Conservation (phyloP, 345 rosid genomes). For the Hypericum androsaemum region DNA sequence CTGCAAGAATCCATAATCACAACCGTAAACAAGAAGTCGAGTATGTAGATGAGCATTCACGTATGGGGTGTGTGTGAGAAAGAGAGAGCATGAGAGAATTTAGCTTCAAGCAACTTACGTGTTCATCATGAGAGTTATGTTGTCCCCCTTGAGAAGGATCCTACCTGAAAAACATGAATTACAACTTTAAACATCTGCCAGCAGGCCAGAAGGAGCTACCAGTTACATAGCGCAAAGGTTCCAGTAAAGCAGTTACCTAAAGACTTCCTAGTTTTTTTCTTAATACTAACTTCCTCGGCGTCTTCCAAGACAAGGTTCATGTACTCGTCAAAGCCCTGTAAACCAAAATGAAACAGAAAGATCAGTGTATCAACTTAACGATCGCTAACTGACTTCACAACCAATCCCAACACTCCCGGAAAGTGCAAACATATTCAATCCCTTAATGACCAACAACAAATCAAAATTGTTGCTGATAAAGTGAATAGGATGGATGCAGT, state of each 20-base stretch:
- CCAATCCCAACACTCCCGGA: no score
- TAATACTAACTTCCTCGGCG: constrained; percentile 86
- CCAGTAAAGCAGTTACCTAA: constrained; percentile 37
- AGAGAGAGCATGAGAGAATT: no score
- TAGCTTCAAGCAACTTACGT: constrained; percentile 32
- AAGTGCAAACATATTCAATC: no score
- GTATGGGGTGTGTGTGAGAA: no score
- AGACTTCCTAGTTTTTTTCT: constrained; percentile 76
- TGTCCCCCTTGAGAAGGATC: constrained; percentile 86
- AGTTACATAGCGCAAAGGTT: neutral
- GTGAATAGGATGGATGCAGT: no score
- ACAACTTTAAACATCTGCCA: constrained; percentile 1
- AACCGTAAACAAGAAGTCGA: no score
- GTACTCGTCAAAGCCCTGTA: constrained; percentile 92
- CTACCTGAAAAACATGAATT: constrained; percentile 38
- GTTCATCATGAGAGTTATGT: constrained; percentile 90
- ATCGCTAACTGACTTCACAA: no score
- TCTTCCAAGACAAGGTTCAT: constrained; percentile 96
- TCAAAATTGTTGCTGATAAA: no score
- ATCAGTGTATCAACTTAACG: neutral
- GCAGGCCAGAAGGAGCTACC: neutral
- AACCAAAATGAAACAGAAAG: neutral
- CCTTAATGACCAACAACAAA: no score
- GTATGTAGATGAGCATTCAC: no score
- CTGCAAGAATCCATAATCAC: no score